Base-by-base conservation (phyloP, 805 yeast species). In the Candida ortonii region DNA sequence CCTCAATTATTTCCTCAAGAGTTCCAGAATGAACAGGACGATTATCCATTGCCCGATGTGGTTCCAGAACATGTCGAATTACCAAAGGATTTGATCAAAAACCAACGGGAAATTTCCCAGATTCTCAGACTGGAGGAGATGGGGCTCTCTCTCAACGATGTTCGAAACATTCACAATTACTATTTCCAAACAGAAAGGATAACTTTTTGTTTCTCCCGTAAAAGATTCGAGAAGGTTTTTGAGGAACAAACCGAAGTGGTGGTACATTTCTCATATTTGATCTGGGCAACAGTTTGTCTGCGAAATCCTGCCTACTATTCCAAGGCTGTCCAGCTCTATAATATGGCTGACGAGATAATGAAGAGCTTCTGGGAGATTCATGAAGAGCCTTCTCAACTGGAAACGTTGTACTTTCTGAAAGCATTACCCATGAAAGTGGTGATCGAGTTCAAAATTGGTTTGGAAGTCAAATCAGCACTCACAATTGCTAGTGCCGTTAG, bases 401-500 rank as follows among this genome's bases (percentile, higher is more conserved):
- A 46, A 29, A 30, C 44, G 17, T 24, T 57, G 39, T 46, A 48
- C 27, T 53, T 50, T 30, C 31, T 57, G 16, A 59, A 57, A 38
- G 39, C 49, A 7, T 26, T 54, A 8, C 39, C 46, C 9, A 24
- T 42, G n/a, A 55, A 56, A 30, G 42, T 58, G 1, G 39, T 43
- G 18, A 50, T 43, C 39, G 60, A 58, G 38, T 55, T 47, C 25
- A 38, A 45, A 16, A 27, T 56, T 10, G 54, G 49, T n/a, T 45
- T 47, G 29, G 55, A 52, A 17, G 27, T 50, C 37, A 39, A 47
- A 23, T 52, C 61, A 10, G 59, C 62, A 4, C 21, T 52, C 13
- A 50, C 61, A 8, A 42, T 55, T 22, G 41, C 51, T 13, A 29
- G 40, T 7, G 52, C 55, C 4, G 55, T 52, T 8, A 43, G 63